phyloP scores from a whole-genome alignment of 2,329 filamentous ascomycete genomes.

The Sclerotinia glacialis region DNA sequence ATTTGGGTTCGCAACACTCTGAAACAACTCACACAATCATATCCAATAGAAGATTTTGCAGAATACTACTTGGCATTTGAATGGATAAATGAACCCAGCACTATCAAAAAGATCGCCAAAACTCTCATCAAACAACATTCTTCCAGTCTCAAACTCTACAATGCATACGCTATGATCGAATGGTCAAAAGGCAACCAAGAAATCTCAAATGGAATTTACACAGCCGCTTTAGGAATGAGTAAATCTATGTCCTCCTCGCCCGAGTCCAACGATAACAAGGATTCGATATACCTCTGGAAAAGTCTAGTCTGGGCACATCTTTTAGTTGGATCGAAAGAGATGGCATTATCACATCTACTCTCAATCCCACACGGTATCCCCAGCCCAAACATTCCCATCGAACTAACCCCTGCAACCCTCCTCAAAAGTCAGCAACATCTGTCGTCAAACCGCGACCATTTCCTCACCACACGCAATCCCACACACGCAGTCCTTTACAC shows the following conservation, averaged over 20 bases:
- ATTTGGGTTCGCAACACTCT: slow-evolving; percentile 54
- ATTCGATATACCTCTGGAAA: slow-evolving; percentile 38
- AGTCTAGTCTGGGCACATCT: slow-evolving; percentile 36
- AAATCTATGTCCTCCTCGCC: slow-evolving; percentile 38
- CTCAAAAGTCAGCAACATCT: slow-evolving; percentile 57
- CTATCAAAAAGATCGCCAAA: slow-evolving; percentile 69
- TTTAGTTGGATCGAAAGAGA: slow-evolving; percentile 29
- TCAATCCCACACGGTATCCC: slow-evolving; percentile 42
- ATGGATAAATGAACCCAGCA: slow-evolving; percentile 51
- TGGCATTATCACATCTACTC: slow-evolving; percentile 43
- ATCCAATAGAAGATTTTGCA: slow-evolving; percentile 53
- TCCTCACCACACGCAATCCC: slow-evolving; percentile 50
- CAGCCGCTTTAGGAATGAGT: slow-evolving; percentile 62
- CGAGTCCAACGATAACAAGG: slow-evolving; percentile 35
- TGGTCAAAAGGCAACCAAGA: slow-evolving; percentile 54
- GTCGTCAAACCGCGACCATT: slow-evolving; percentile 52
- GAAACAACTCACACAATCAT: slow-evolving; percentile 52
- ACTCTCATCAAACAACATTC: slow-evolving; percentile 66
- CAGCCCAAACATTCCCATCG: slow-evolving; percentile 34
- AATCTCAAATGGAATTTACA: slow-evolving; percentile 62
- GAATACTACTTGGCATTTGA: slow-evolving; percentile 71
- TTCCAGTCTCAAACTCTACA: slow-evolving; percentile 67
- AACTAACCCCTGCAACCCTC: slow-evolving; percentile 35
- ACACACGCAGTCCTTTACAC: slow-evolving; percentile 53
- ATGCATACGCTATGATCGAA: slow-evolving; percentile 75